Percentiles rank a stretch among this genome's conserved stretches.
Conservation (phyloP, 2,329 filamentous ascomycete genomes). For the Onygena corvina region DNA sequence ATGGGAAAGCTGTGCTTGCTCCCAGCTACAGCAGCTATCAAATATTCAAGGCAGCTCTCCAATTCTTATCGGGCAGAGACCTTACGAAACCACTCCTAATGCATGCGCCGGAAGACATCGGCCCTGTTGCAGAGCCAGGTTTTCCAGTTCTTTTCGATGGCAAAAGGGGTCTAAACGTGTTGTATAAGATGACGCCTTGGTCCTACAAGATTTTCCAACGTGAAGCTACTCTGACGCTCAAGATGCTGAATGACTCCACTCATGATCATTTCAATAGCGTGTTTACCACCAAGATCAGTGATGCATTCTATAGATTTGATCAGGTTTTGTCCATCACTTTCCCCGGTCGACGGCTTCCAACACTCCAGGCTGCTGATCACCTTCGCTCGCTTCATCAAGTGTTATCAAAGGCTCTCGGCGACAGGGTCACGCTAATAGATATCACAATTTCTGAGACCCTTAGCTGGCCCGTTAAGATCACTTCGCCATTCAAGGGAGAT, state of each 20-base stretch:
- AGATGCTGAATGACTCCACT: constrained; percentile 59
- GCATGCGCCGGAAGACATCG: constrained; percentile 21
- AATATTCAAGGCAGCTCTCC: constrained; percentile 86
- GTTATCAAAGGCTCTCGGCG: constrained; percentile 59
- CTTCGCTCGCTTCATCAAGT: constrained; percentile 45
- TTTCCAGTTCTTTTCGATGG: constrained; percentile 70
- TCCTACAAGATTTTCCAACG: constrained; percentile 62
- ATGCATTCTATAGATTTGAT: constrained; percentile 45
- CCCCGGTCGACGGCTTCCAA: constrained; percentile 20
- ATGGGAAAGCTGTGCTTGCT: constrained; percentile 60
- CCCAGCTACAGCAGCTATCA: constrained; percentile 79
- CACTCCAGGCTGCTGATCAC: constrained; percentile 19
- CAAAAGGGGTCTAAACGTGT: constrained; percentile 59
- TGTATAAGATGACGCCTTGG: constrained; percentile 84
- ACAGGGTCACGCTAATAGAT: constrained; percentile 59
- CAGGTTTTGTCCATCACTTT: constrained; percentile 33
- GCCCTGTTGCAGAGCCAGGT: constrained; percentile 26
- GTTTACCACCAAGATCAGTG: constrained; percentile 56
- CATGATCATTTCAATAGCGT: constrained; percentile 72
- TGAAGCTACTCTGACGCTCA: constrained; percentile 62
- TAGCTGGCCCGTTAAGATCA: constrained; percentile 40
- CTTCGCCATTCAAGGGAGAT: constrained; percentile 23
- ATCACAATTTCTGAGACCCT: constrained; percentile 35
- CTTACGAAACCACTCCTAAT: constrained; percentile 55
- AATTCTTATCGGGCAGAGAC: constrained; percentile 67